Base-by-base conservation (phyloP, 306 rosid species). In the Abrus pulchellus region DNA sequence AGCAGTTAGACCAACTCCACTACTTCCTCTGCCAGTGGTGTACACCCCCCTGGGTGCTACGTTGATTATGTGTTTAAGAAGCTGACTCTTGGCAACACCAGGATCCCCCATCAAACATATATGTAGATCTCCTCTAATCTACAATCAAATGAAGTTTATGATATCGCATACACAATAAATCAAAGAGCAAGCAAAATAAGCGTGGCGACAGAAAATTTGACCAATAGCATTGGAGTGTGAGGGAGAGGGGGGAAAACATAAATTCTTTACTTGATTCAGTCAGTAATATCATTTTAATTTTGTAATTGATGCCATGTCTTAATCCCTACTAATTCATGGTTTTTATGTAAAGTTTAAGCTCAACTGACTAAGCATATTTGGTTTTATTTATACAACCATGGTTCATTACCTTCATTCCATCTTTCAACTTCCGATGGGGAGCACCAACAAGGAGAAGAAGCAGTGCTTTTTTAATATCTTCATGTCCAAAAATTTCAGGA, bases 11-110 rank as follows among this genome's bases (percentile, higher is more conserved):
- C 98, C 99, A 84, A 96, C 98, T 44, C 98, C 99, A 89, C 99
- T 96, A 87, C 99, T 96, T 80, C 98, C 99, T 86, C 81, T 96
- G 76, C 99, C 98, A 56, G 99, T 96, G 45, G 99, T 96, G 85
- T 96, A 93, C 74, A 93, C 94, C 66, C 97, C 99, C 85, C 99
- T 90, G 27, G 98, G 98, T 36, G 99, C 99, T 82, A 96, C 97
- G 63, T 85, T 96, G 76, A 96, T 96, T 75, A 92, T 96, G 89
- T 93, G 97, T 79, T 96, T 96, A 67, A 92, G 99, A 78, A 96
- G 99, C 89, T 93, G 99, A 90, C 98, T 96, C 90, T 96, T 93
- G 78, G 99, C 99, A 86, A 96, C 99, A 77, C 99, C 99, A 84
- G 99, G 97, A 86, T 93, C 99, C 56, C 99, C 99, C 99, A 96